Conservation (phyloP, 352 stramenopile species). For the Phytophthora pistaciae region DNA sequence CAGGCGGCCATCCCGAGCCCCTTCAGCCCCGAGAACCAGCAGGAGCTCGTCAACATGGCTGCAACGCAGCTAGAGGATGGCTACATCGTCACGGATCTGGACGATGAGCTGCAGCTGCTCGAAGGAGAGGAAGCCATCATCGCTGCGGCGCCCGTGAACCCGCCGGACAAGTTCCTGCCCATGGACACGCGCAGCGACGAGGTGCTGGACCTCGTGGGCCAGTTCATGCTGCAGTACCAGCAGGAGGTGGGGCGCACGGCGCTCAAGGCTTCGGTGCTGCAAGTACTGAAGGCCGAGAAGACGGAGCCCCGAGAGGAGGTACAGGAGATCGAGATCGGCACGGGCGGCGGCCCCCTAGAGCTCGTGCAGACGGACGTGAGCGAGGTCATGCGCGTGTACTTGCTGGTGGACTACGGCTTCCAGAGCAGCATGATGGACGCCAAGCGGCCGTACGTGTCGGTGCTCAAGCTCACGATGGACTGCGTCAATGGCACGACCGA, state of each 20-base stretch:
- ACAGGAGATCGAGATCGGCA: slow-evolving; percentile 49
- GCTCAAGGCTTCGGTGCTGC: slow-evolving; percentile 51
- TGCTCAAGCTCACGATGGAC: slow-evolving; percentile 65
- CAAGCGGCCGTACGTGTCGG: slow-evolving; percentile 65
- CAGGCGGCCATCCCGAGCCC: slow-evolving; percentile 16
- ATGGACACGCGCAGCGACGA: slow-evolving; percentile 30
- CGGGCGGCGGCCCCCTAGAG: slow-evolving; percentile 40
- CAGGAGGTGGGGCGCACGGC: slow-evolving; percentile 54
- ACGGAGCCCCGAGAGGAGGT: slow-evolving; percentile 49
- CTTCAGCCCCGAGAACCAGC: slow-evolving; percentile 17
- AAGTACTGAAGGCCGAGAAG: slow-evolving; percentile 63
- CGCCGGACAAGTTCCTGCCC: slow-evolving; percentile 30
- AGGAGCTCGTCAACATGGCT: slow-evolving; percentile 18
- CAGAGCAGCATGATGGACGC: slow-evolving; percentile 61
- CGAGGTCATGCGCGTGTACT: slow-evolving; percentile 54
- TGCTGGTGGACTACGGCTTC: slow-evolving; percentile 72
- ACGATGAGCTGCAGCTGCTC: slow-evolving; percentile 10
- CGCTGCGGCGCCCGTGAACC: slow-evolving; percentile 23
- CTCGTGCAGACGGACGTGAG: slow-evolving; percentile 50
- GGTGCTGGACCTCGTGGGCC: slow-evolving; percentile 46
- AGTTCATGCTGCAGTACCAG: slow-evolving; percentile 66
- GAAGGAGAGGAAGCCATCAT: slow-evolving; percentile 30
- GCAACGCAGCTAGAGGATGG: background rate
- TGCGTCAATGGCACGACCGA: slow-evolving; percentile 48
- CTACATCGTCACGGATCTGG: background rate